Conservation (phyloP, 2,329 filamentous ascomycete genomes). For the Cercospora sp. region DNA sequence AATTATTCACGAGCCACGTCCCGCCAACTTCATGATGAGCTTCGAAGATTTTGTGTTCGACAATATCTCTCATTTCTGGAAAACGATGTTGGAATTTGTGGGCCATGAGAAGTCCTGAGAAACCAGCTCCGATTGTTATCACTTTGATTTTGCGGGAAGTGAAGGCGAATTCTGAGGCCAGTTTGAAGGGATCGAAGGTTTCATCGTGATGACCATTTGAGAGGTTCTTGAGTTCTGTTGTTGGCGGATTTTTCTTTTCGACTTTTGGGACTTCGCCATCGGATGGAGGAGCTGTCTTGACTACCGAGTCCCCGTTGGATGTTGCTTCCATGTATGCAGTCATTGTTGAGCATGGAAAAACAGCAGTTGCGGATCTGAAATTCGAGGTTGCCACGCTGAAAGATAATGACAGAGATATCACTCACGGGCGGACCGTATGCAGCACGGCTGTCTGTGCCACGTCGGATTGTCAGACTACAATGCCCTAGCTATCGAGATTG, state of each 20-base stretch:
- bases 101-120: slow-evolving; percentile 13
- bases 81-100: slow-evolving; percentile 11
- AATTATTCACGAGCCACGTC: slow-evolving; percentile 12
- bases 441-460: not conserved
- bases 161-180: not conserved
- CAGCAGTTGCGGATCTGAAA: not conserved
- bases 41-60: slow-evolving; percentile 10
- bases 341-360: not conserved
- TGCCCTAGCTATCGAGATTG: not conserved
- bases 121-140: slow-evolving; percentile 18
- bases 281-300: not conserved
- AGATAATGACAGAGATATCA: not conserved
- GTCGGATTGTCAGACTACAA: not conserved
- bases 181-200: not conserved
- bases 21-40: slow-evolving; percentile 12
- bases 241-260: not conserved
- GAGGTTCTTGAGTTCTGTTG: not conserved
- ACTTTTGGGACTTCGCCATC: not conserved
- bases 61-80: not conserved
- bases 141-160: slow-evolving; percentile 1
- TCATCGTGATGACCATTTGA: not conserved
- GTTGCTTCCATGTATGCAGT: not conserved
- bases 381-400: not conserved
- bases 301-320: not conserved
- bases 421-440: not conserved